Evolutionary conservation across 352 stramenopile species (phyloP).

Genomic region (Pythium dissimile): DNA sequence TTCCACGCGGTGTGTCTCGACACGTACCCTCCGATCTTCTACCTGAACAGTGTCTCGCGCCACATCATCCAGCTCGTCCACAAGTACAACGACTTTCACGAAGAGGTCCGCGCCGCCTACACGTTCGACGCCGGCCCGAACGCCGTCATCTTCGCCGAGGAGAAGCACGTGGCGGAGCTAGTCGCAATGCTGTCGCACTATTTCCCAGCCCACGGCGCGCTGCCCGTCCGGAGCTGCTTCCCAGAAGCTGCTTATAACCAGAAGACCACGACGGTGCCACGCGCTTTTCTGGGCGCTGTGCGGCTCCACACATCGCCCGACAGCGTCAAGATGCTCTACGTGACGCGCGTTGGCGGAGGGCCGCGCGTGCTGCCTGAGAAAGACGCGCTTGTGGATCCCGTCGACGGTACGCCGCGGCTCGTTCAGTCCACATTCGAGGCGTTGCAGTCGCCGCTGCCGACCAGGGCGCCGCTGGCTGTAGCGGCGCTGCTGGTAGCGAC

Average conservation of each 20-base stretch:
- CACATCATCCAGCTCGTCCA: slow-evolving; percentile 89
- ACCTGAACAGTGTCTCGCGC: slow-evolving; percentile 95
- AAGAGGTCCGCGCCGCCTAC: slow-evolving; percentile 89
- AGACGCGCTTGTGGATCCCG: slow-evolving; percentile 47
- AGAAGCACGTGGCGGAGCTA: slow-evolving; percentile 61
- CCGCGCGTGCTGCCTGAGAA: slow-evolving; percentile 30
- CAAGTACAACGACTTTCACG: slow-evolving; percentile 88
- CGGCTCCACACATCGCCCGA: slow-evolving; percentile 7
- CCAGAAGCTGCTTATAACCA: neutral
- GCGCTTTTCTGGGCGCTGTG: slow-evolving; percentile 2
- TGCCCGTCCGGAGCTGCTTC: slow-evolving; percentile 21
- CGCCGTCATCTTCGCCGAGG: slow-evolving; percentile 91
- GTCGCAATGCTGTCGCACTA: slow-evolving; percentile 50
- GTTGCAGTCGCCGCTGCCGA: neutral
- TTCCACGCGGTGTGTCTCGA: slow-evolving; percentile 98
- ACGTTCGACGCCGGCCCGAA: slow-evolving; percentile 99
- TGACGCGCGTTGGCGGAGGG: slow-evolving; percentile 56
- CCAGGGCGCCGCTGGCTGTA: neutral
- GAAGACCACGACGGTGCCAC: neutral
- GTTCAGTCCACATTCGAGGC: neutral
- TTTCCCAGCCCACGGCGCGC: slow-evolving; percentile 31
- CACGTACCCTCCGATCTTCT: slow-evolving; percentile 98
- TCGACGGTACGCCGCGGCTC: slow-evolving; percentile 31
- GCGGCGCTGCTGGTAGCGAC: slow-evolving; percentile 3
- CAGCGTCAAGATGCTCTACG: slow-evolving; percentile 67